Conservation (phyloP, 208 protist species). For the Leishmania guyanensis region DNA sequence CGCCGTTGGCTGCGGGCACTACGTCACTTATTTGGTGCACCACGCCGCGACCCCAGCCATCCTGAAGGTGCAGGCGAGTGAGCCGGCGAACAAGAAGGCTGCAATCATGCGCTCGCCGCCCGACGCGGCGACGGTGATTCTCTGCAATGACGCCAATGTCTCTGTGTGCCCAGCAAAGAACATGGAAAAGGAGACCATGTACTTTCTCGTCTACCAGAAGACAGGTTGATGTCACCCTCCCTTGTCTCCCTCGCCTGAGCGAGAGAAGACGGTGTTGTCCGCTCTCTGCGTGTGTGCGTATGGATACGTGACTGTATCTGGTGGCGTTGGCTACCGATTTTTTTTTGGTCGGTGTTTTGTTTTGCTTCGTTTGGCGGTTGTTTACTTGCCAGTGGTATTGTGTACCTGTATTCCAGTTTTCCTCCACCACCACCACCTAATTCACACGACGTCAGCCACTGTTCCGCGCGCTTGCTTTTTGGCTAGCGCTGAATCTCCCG, state of each 20-base stretch:
- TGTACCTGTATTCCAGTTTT: neutral
- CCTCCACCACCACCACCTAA: neutral
- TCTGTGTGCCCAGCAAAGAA: slow-evolving; percentile 21
- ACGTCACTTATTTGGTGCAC: slow-evolving; percentile 71
- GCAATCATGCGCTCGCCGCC: slow-evolving; percentile 11
- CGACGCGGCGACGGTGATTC: slow-evolving; percentile 30
- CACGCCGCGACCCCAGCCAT: slow-evolving; percentile 43
- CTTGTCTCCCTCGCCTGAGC: neutral
- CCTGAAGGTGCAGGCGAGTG: slow-evolving; percentile 21
- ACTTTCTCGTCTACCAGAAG: slow-evolving; percentile 83
- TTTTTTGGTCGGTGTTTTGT: neutral
- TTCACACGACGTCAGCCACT: neutral
- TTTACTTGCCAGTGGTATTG: neutral
- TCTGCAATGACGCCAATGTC: slow-evolving; percentile 81
- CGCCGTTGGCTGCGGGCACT: slow-evolving; percentile 63
- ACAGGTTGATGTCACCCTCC: neutral
- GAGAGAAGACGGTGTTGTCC: neutral
- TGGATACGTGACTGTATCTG: neutral
- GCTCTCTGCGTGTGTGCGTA: neutral
- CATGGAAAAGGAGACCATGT: slow-evolving; percentile 60
- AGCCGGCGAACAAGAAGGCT: slow-evolving; percentile 2
- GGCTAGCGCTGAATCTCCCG: neutral
- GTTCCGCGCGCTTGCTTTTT: neutral
- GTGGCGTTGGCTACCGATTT: slow-evolving; percentile 1
- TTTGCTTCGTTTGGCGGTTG: neutral